Evolutionary conservation across 108 stramenopile species (phyloP).

Genomic region (Stephanodiscus triporus): DNA sequence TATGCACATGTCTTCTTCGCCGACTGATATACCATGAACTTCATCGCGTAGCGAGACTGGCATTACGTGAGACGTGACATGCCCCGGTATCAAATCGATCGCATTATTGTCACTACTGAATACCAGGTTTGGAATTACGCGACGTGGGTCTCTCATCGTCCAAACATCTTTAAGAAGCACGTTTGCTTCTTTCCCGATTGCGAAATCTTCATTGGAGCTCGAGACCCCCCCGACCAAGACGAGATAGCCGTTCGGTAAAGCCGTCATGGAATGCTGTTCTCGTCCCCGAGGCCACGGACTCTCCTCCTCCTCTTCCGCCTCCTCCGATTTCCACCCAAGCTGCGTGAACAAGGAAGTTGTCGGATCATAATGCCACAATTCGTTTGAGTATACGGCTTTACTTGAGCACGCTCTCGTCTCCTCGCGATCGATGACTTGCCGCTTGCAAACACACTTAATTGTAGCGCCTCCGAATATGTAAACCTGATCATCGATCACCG

Average conservation of each 20-base stretch:
- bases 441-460: conserved; percentile 29
- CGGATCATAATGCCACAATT: conserved; percentile 40
- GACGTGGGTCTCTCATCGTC: conserved; percentile 23
- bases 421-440: not conserved
- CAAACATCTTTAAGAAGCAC: conserved; percentile 28
- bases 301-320: not conserved
- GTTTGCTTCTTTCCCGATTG: not conserved
- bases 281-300: conserved; percentile 18
- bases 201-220: conserved; percentile 4
- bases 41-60: conserved; percentile 3
- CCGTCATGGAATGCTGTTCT: conserved; percentile 44
- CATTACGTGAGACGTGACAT: conserved; percentile 14
- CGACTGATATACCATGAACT: not conserved
- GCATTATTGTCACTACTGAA: conserved; percentile 5
- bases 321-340: conserved; percentile 2
- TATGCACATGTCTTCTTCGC: conserved; percentile 28
- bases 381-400: conserved; percentile 33
- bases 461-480: conserved; percentile 47
- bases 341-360: conserved; percentile 21
- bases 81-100: conserved; percentile 16
- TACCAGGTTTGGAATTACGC: conserved; percentile 7
- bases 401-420: conserved; percentile 7
- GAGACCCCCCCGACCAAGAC: conserved; percentile 35
- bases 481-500: conserved; percentile 29
- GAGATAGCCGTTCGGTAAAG: conserved; percentile 30